phyloP scores from a whole-genome alignment of 2,329 filamentous ascomycete genomes.

The Cordyceps cicadae region DNA sequence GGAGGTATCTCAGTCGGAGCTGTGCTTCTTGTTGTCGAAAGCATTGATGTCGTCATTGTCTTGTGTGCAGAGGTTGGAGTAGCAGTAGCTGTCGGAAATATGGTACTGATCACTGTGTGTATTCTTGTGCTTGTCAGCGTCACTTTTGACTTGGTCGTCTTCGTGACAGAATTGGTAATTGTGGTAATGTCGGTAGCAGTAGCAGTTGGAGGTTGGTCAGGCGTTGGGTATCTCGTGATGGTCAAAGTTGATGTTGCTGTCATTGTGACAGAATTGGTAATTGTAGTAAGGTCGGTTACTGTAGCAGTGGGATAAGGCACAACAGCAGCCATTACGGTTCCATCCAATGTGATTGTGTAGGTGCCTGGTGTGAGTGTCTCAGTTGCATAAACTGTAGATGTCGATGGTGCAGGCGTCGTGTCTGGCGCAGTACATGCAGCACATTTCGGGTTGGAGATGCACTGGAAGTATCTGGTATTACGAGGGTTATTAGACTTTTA shows the following conservation, averaged over 20 bases:
- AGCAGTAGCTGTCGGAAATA: not conserved
- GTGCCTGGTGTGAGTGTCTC: constrained; percentile 8
- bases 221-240: not conserved
- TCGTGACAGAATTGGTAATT: not conserved
- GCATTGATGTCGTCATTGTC: not conserved
- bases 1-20: not conserved
- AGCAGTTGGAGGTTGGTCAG: no score
- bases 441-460: constrained; percentile 9
- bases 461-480: constrained; percentile 5
- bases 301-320: constrained; percentile 1
- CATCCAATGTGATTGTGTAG: not conserved
- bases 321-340: not conserved
- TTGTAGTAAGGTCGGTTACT: not conserved
- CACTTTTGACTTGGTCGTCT: not conserved
- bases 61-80: not conserved
- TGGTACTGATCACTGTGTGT: no score
- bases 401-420: not conserved
- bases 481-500: not conserved
- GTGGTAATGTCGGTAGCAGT: not conserved
- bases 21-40: not conserved
- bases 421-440: not conserved
- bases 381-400: not conserved
- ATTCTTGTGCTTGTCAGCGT: not conserved
- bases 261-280: no score
- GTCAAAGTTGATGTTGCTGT: not conserved